Evolutionary conservation across 306 rosid genomes (phyloP), one percentile per base, ranked within the genome.

Genomic region (Sicyos baderoa): DNA sequence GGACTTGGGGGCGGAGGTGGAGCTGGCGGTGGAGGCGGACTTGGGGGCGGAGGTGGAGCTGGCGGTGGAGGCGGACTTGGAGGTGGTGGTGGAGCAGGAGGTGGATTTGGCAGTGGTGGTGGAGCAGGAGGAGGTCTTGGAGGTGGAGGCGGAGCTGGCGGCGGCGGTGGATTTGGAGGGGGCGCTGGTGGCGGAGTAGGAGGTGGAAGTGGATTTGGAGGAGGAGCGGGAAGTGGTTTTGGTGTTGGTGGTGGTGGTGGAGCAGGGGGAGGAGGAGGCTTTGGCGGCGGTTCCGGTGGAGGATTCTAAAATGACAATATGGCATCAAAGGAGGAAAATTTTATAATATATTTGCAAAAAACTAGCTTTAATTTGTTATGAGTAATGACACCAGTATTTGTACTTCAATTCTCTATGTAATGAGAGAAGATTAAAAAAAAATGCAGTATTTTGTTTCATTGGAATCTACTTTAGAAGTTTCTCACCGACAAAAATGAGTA

Each of bases 51-150:
- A 3, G 68, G 68, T 5, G 79, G 57, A 19, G 84, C n/a, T 16
- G 75, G 75, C 0, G 75, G 75, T 2, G 75, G 75, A 2, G 79
- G 37, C 0, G 71, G 71, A 0, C 65, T 15, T 16, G 75, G 79
- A 0, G 52, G 59, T 6, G 78, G 78, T 5, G 49, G 59, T 0
- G 78, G 78, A 0, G 5, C 0, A 0, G 62, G 62, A 1, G 17
- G 37, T 7, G 75, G 79, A 0, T 71, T 40, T 1, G 69, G 69
- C 0, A 2, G 9, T 1, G 70, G 70, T 1, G 80, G 58, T 5
- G 84, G 83, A 0, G 87, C 85, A 1, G 84, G 84, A 0, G 67
- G 67, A 0, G 78, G n/a, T n/a, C 52, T 16, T 1, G 80, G 72
- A 16, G 32, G 15, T 9, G 79, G 79, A 0, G 51, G 58, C 15